Conservation (phyloP, 2,329 filamentous ascomycete genomes). For the Bipolaris victoriae region DNA sequence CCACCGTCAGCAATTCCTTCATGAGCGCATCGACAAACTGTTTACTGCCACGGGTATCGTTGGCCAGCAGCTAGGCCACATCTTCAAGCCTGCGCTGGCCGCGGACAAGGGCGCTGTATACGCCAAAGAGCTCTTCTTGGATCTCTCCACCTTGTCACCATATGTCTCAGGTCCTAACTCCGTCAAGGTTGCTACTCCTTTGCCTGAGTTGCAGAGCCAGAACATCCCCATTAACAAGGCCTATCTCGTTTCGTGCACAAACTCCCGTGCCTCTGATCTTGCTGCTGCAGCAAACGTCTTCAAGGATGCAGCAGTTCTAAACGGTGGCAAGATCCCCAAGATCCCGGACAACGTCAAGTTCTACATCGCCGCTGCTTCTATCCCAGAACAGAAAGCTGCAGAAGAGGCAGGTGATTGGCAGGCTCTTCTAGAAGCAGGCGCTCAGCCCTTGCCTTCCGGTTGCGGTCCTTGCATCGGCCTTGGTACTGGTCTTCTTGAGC, state of each 20-base stretch:
- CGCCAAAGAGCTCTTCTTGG: slow-evolving; percentile 80
- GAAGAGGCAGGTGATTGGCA: slow-evolving; percentile 89
- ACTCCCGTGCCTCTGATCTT: slow-evolving; percentile 80
- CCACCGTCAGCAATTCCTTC: slow-evolving; percentile 68
- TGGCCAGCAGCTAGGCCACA: slow-evolving; percentile 43
- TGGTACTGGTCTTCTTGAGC: slow-evolving; percentile 77
- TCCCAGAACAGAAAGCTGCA: slow-evolving; percentile 75
- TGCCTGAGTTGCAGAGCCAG: slow-evolving; percentile 73
- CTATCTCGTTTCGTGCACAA: slow-evolving; percentile 91
- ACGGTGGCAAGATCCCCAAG: slow-evolving; percentile 68
- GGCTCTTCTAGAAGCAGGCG: slow-evolving; percentile 78
- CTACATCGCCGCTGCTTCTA: slow-evolving; percentile 88
- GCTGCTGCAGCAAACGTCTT: slow-evolving; percentile 84
- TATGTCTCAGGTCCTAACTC: slow-evolving; percentile 89
- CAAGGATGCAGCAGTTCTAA: slow-evolving; percentile 69
- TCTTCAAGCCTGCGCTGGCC: slow-evolving; percentile 62
- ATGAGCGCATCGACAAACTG: slow-evolving; percentile 74
- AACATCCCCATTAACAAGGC: slow-evolving; percentile 82
- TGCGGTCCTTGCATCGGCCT: slow-evolving; percentile 90
- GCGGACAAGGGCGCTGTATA: slow-evolving; percentile 82
- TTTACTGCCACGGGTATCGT: slow-evolving; percentile 54
- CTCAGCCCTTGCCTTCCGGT: slow-evolving; percentile 70
- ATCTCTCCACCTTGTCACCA: slow-evolving; percentile 82
- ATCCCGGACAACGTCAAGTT: slow-evolving; percentile 79
- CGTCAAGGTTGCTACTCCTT: slow-evolving; percentile 82